Evolutionary conservation across 352 stramenopile genomes (phyloP).

Genomic region (Phytophthora nicotianae): DNA sequence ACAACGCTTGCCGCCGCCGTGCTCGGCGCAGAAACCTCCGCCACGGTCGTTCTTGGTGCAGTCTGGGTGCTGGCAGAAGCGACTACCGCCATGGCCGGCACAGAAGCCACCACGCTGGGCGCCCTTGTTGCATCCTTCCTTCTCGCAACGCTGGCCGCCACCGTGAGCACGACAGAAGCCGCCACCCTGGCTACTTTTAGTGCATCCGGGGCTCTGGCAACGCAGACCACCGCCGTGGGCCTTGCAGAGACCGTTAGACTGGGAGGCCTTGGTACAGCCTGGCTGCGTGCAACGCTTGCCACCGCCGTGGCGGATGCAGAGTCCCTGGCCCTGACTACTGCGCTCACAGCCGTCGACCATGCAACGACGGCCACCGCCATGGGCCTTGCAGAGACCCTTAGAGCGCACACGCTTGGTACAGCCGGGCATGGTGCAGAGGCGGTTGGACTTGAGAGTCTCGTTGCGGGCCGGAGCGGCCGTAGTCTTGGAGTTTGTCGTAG

Average conservation of each 20-base stretch:
- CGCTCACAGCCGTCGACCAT: conserved; percentile 85
- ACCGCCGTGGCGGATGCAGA: conserved; percentile 85
- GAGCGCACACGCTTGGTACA: conserved; percentile 87
- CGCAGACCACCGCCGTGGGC: conserved; percentile 81
- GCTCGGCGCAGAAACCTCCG: conserved; percentile 84
- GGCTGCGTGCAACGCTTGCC: conserved; percentile 80
- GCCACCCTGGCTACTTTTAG: conserved; percentile 82
- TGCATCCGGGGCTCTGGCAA: conserved; percentile 74
- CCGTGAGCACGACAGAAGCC: conserved; percentile 88
- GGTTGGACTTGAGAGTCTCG: conserved; percentile 79
- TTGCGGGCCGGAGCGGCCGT: conserved; percentile 33
- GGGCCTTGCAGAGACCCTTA: conserved; percentile 85
- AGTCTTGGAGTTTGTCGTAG: conserved; percentile 10
- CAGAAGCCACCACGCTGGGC: conserved; percentile 83
- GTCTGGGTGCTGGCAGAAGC: conserved; percentile 84
- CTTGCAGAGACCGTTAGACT: conserved; percentile 88
- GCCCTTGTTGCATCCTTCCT: conserved; percentile 85
- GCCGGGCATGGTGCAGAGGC: conserved; percentile 80
- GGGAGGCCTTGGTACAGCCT: conserved; percentile 81
- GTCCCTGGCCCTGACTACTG: conserved; percentile 78
- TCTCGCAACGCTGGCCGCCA: conserved; percentile 82
- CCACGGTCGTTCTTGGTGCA: conserved; percentile 90
- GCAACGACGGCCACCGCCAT: conserved; percentile 78
- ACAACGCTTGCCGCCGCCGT: conserved; percentile 87
- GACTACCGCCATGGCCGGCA: conserved; percentile 77